Base-by-base conservation (phyloP, 1,284 basidiomycete species). In the Leccinum cinnamomeum region DNA sequence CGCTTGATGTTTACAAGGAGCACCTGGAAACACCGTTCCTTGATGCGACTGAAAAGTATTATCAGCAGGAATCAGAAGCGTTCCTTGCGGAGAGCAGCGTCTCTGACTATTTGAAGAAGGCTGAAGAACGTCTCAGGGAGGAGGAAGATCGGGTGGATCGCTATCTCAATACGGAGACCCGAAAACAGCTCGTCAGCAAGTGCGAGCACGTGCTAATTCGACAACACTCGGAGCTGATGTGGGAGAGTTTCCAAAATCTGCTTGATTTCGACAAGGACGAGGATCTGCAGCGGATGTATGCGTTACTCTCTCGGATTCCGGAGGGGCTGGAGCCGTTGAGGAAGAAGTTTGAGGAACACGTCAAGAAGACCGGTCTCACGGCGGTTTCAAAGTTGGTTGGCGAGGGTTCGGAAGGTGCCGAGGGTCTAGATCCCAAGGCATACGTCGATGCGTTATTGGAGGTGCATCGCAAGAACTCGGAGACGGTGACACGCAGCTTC, bases 51-150 rank as follows among this genome's bases (percentile, higher is more conserved):
- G 92, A 95, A 76, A 82, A 86, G 57, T 98, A 95, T 81, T 99
- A 99, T 82, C 88, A 87, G 66, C 83, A 89, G 65, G 97, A 99
- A 78, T 97, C 94, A 2, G 88, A 94, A 65, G 84, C 90, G 2
- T 99, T 97, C 82, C 86, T 98, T 30, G 88, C 90, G 2, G 88
- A 91, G 71, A 97, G 96, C 77, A 91, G 87, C 54, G 93, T 98
- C 39, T 92, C 95, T 25, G 97, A 99, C 76, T 99, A 99, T 78
- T 85, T 99, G 77, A 95, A 92, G 82, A 97, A 95, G 79, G 97
- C 95, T 2, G 96, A 98, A 73, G 89, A 90, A 69, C 87, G 97
- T 33, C 79, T 99, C 62, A 85, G 89, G 63, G 97, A 99, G 77
- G 97, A 99, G 75, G 94, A 97, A 75, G 93, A 97, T 69, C 88